phyloP scores from a whole-genome alignment of 2,329 filamentous ascomycete genomes.

The Penicillium brevicompactum region DNA sequence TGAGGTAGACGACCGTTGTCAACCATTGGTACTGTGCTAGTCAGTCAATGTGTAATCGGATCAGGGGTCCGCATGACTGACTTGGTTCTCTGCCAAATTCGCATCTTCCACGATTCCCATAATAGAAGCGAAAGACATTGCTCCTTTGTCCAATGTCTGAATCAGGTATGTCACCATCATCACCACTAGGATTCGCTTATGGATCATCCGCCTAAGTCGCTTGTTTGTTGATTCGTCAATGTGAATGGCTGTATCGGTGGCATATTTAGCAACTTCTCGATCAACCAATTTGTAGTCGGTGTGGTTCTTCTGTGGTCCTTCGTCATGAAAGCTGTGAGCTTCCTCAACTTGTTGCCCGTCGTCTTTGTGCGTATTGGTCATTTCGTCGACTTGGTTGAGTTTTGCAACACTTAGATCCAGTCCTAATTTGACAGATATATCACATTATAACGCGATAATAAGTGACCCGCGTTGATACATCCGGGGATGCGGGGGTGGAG shows the following conservation, averaged over 20 bases:
- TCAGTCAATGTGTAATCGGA: not conserved
- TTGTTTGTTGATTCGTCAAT: constrained; percentile 63
- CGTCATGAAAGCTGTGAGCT: constrained; percentile 14
- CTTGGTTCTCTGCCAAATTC: constrained; percentile 34
- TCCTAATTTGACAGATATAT: too few species aligned
- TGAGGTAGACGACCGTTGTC: constrained; percentile 72
- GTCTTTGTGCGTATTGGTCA: constrained; percentile 5
- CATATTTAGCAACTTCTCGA: constrained; percentile 70
- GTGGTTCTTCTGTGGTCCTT: constrained; percentile 52
- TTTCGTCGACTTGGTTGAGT: not conserved
- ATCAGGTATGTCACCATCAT: constrained; percentile 75
- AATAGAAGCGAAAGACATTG: constrained; percentile 40
- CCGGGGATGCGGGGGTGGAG: constrained; percentile 15
- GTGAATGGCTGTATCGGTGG: constrained; percentile 55
- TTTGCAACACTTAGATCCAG: too few species aligned
- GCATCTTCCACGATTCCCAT: constrained; percentile 49
- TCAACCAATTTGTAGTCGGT: constrained; percentile 65
- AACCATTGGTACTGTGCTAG: constrained; percentile 65
- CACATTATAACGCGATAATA: not conserved
- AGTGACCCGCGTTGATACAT: not conserved
- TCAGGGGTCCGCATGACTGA: constrained; percentile 28
- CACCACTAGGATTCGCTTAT: constrained; percentile 65
- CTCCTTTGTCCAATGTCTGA: constrained; percentile 50
- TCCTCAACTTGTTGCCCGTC: constrained; percentile 11
- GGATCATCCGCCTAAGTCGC: constrained; percentile 64